Evolutionary conservation across 805 yeast genomes (phyloP).

Genomic region (Starmerella vaccinii): DNA sequence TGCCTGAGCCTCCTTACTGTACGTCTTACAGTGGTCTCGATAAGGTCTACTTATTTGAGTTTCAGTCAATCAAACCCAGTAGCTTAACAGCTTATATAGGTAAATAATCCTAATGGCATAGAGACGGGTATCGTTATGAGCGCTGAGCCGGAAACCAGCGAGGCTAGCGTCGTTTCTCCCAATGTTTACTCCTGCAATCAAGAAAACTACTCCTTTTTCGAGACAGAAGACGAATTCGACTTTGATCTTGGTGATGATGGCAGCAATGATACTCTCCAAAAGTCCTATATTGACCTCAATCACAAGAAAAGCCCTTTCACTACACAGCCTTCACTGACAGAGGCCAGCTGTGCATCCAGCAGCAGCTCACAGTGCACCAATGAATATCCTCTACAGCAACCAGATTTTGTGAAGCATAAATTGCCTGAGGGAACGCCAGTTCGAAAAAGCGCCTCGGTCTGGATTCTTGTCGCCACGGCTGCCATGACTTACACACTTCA

Average conservation of each 20-base stretch:
- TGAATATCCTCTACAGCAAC: neutral
- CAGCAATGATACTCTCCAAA: neutral
- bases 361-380: neutral
- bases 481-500: slow-evolving; percentile 24
- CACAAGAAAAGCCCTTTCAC: neutral
- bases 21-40: neutral
- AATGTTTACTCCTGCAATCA: neutral
- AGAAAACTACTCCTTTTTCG: neutral
- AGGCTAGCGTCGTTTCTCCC: neutral
- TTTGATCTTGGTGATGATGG: neutral
- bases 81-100: neutral
- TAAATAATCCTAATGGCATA: neutral
- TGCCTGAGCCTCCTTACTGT: neutral
- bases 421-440: slow-evolving; percentile 8
- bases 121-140: neutral
- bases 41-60: neutral
- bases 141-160: neutral
- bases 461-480: slow-evolving; percentile 18
- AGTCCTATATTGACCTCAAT: neutral
- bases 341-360: neutral
- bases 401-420: slow-evolving; percentile 12
- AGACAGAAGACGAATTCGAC: neutral
- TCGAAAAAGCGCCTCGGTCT: slow-evolving; percentile 1
- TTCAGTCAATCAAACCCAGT: slow-evolving; percentile 4
- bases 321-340: too few relatives aligned